Conservation (phyloP, 306 rosid genomes). For the Cucurbita argyrosperma region DNA sequence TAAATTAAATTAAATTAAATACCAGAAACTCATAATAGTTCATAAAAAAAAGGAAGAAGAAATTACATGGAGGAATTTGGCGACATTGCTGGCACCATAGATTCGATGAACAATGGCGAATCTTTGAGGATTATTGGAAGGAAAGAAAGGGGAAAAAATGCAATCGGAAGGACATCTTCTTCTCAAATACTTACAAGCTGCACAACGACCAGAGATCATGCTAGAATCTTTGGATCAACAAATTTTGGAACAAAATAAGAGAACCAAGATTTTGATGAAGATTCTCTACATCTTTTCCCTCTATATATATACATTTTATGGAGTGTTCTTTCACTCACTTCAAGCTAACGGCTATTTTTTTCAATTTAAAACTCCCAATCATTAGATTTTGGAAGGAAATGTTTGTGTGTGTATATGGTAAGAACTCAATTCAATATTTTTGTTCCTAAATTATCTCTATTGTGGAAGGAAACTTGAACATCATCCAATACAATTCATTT, state of each 20-base stretch:
- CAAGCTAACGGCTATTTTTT: background rate
- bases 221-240: background rate
- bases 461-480: too few relatives aligned
- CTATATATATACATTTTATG: background rate
- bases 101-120: slow-evolving; percentile 57
- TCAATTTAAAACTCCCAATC: too few relatives aligned
- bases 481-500: too few relatives aligned
- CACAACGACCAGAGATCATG: slow-evolving; percentile 30
- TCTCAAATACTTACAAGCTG: slow-evolving; percentile 68
- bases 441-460: background rate
- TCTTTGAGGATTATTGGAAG: slow-evolving; percentile 60
- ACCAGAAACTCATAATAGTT: too few relatives aligned
- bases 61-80: slow-evolving; percentile 55
- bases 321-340: background rate
- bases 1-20: too few relatives aligned
- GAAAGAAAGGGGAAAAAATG: slow-evolving; percentile 58
- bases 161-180: slow-evolving; percentile 57
- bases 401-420: background rate
- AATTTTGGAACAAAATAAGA: background rate
- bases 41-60: too few relatives aligned
- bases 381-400: background rate
- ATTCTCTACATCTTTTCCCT: background rate
- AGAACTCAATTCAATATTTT: too few relatives aligned
- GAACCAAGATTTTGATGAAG: background rate
- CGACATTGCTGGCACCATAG: slow-evolving; percentile 67